Percentiles rank a stretch among this genome's conserved stretches.
Evolutionary conservation across 495 filamentous ascomycete genomes (phyloP).

Genomic region (Penicillium ochrochloron): DNA sequence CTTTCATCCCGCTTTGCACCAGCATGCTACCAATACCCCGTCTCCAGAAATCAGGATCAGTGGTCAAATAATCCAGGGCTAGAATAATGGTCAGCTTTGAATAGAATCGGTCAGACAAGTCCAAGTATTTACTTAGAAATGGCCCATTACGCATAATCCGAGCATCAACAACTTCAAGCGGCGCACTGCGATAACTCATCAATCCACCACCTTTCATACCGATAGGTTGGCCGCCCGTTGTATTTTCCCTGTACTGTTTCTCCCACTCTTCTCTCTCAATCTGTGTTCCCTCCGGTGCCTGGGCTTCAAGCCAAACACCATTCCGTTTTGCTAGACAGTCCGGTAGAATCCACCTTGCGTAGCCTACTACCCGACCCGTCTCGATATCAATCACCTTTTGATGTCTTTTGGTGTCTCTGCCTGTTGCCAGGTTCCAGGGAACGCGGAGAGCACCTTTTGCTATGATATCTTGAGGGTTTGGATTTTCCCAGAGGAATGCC

Average conservation of each 20-base stretch:
- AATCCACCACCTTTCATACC: not conserved
- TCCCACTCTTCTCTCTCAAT: not conserved
- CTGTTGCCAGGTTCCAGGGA: not conserved
- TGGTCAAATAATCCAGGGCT: not conserved
- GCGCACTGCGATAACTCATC: conserved; percentile 1
- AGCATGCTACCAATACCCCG: not conserved
- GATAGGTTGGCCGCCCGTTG: not conserved
- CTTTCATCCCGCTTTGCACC: not conserved
- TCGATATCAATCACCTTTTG: not conserved
- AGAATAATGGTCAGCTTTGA: not conserved
- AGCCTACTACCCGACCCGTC: not conserved
- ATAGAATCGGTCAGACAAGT: not conserved
- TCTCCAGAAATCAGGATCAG: not conserved
- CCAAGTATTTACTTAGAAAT: not conserved
- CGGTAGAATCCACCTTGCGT: not conserved
- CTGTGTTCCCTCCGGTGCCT: not conserved
- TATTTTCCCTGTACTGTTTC: not conserved
- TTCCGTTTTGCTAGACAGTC: not conserved
- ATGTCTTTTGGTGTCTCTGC: not conserved
- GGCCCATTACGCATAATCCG: not conserved
- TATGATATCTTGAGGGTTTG: not conserved
- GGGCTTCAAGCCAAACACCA: not conserved
- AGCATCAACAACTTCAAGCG: not conserved
- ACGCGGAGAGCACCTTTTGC: not conserved
- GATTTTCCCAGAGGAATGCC: not conserved